Evolutionary conservation across 331 rosid species (phyloP), one percentile per base, ranked within the genome.

Genomic region (Quercus lobata): DNA sequence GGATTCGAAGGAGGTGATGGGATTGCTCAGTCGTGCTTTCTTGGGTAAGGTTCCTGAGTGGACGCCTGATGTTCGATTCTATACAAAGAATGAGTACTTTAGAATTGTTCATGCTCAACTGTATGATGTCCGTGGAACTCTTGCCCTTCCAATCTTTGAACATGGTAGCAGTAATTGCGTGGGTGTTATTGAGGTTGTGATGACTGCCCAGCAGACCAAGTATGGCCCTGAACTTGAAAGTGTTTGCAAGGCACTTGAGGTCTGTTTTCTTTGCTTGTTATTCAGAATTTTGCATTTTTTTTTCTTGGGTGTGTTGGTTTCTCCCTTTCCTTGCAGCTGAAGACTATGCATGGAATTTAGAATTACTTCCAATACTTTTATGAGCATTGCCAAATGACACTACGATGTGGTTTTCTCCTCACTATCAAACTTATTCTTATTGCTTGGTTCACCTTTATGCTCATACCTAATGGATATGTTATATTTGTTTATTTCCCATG

Each of bases 211-310:
- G 82, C 88, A 89, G 83, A 84, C 87, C 75, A 89, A 80, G 79
- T 93, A 90, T 84, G 84, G 88, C 54, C 77, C 83, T 21, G 97
- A 93, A 72, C 90, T 93, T 73, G 97, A 93, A 46, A 84, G 80
- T 74, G 88, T 96, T 78, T 88, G 98, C 91, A 86, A 87, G 84
- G 99, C 98, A 30, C 98, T 96, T 25, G 92, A 96, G 98, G 99
- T 95, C 71, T 62, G 79, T 86, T 76, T 81, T 69, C 79, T 24
- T 14, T 32, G 9, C 19, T 56, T 56, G 52, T 61, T 57, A 62
- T 35, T 52, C 62, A 78, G 14, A 81, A 25, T 68, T 21, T 75
- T 74, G 78, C 69, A 22, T 29, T 46, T 46, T 70, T 24, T 55
- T 70, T 71, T 25, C 0, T 41, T 41, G 46, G 46, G 46, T 57